Evolutionary conservation across 202 grass and related monocot genomes (phyloP), one percentile per base, ranked within the genome.

Genomic region (Zizania palustris): DNA sequence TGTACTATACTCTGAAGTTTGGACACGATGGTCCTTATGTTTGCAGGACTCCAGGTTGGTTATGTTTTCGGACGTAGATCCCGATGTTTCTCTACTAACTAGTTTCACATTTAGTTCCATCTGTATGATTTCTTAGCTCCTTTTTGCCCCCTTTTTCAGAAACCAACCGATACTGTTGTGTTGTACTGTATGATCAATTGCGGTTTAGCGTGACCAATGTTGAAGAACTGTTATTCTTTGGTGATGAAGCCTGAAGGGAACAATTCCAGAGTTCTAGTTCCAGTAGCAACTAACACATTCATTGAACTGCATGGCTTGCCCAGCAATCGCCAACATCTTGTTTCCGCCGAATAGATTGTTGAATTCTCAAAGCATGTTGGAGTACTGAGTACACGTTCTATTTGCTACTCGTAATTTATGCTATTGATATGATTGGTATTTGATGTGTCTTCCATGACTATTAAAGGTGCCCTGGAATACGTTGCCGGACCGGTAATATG

Each of bases 1-100:
- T 98, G 95, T 86, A 88, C 95, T 20, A 84, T 97, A 77, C 90
- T 97, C 18, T 91, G 70, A 85, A 74, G 80, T 92, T 59, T 87
- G 63, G 77, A 46, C 39, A 67, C 1, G 9, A 7, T 0, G 22
- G 34, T 16, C 28, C 45, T 69, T 50, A 1, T 35, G 44, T 45
- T 67, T 90, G 67, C 69, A 83, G 20, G 49, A 88, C 28, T 57
- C 28, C 46, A 86, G 70, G 86, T 71, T 65, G 65, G 65, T 45
- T 42, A 15, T 66, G 9, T 19, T 64, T 50, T 59, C 33, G 0
- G 13, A 56, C 7, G 20, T 11, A 35, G 45, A 69, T 69, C 3
- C 21, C 13, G 53, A 41, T 55, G 41, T 37, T 40, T 3, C 39
- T 13, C 22, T 53, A 15, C 14, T 9, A 28, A 18, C 7, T 53